These are phyloP conservation scores for Cryptococcus deneoformans DNA, from an alignment of 1,284 basidiomycete species.

Conservation along the genomic window DNA sequence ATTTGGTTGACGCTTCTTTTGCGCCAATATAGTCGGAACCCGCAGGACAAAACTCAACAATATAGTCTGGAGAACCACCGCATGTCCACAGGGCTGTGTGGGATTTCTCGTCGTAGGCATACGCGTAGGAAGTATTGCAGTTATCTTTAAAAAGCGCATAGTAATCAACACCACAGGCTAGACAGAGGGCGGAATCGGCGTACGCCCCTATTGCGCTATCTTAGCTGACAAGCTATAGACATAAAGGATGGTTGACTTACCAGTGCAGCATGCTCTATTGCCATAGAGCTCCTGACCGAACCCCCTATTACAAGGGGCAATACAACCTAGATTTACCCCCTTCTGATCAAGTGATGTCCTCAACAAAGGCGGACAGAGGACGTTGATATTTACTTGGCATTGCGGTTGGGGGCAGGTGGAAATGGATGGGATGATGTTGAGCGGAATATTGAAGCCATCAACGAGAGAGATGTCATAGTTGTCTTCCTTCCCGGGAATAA, in stretches of 20 bases:
- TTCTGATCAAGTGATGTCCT: slow-evolving; percentile 15
- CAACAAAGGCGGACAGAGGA: slow-evolving; percentile 5
- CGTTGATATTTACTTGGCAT: slow-evolving; percentile 28
- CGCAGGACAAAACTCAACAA: slow-evolving; percentile 34
- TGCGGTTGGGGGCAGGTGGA: slow-evolving; percentile 15
- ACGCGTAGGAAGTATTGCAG: slow-evolving; percentile 31
- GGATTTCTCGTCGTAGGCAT: slow-evolving; percentile 30
- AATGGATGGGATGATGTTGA: slow-evolving; percentile 21
- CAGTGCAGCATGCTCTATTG: slow-evolving; percentile 30
- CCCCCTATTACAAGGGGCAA: slow-evolving; percentile 24
- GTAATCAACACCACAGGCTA: slow-evolving; percentile 29
- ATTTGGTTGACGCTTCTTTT: slow-evolving; percentile 20
- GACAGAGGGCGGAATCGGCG: slow-evolving; percentile 20
- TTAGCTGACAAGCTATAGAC: not conserved
- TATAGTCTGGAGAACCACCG: slow-evolving; percentile 23
- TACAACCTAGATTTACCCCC: slow-evolving; percentile 25
- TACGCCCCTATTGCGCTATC: slow-evolving; percentile 17
- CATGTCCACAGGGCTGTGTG: slow-evolving; percentile 28
- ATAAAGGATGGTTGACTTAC: slow-evolving; percentile 7
- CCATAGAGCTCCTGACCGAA: slow-evolving; percentile 27
- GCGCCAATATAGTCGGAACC: slow-evolving; percentile 23
- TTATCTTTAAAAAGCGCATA: slow-evolving; percentile 34
- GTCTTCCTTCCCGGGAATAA: slow-evolving; percentile 14
- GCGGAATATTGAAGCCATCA: slow-evolving; percentile 37
- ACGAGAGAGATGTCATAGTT: slow-evolving; percentile 35